These are phyloP conservation scores for Erysimum cheiri DNA, from an alignment of 441 rosid genomes.

Conservation along the genomic window DNA sequence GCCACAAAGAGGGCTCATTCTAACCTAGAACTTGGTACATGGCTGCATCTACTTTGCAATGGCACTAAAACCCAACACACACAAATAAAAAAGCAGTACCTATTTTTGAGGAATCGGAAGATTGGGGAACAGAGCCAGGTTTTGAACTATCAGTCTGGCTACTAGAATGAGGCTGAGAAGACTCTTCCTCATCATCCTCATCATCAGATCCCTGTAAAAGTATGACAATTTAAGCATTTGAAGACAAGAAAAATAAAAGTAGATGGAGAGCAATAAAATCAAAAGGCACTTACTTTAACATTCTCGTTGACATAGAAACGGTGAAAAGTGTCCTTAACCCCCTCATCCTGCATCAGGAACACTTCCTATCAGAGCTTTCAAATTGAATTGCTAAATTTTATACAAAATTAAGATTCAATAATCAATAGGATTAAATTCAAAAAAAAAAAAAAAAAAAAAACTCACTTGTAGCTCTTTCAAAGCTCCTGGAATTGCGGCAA, in stretches of 20 bases:
- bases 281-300: constrained; percentile 57
- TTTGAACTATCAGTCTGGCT: constrained; percentile 65
- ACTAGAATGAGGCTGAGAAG: constrained; percentile 61
- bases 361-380: constrained; percentile 21
- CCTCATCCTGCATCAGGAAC: constrained; percentile 61
- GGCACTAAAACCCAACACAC: background rate
- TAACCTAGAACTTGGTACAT: background rate
- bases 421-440: background rate
- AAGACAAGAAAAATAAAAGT: background rate
- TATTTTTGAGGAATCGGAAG: constrained; percentile 56
- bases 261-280: constrained; percentile 3
- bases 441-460: background rate
- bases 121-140: constrained; percentile 52
- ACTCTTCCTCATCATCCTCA: constrained; percentile 66
- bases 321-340: constrained; percentile 55
- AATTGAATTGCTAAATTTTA: background rate
- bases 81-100: constrained; percentile 48
- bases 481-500: constrained; percentile 77
- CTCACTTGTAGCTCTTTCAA: constrained; percentile 66
- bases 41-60: background rate
- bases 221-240: background rate
- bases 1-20: constrained; percentile 5
- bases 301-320: constrained; percentile 46
- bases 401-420: background rate
- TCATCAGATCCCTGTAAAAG: constrained; percentile 62